phyloP scores from a whole-genome alignment of 2,329 filamentous ascomycete genomes.

The Ophiostoma ulmi region DNA sequence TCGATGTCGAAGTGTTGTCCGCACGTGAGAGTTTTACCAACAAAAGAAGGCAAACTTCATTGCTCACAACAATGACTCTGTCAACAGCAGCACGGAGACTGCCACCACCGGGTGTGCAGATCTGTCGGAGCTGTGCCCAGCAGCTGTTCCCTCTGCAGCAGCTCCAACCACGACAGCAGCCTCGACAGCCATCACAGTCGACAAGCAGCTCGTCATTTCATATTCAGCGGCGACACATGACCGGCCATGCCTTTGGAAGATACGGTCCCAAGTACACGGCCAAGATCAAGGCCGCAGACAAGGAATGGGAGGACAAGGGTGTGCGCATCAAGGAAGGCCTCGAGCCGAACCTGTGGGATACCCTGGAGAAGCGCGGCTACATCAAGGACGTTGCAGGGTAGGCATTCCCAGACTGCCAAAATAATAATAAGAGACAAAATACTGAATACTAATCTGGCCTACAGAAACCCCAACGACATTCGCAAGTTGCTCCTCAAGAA shows the following conservation, averaged over 20 bases:
- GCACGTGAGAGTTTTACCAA: neutral
- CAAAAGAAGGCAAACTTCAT: neutral
- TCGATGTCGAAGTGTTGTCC: neutral
- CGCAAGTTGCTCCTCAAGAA: slow-evolving; percentile 59
- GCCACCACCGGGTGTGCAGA: slow-evolving; percentile 13
- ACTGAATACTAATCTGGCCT: neutral
- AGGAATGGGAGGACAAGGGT: slow-evolving; percentile 47
- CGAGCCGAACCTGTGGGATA: slow-evolving; percentile 51
- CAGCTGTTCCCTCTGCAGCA: slow-evolving; percentile 19
- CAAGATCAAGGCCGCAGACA: slow-evolving; percentile 41
- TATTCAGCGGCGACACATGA: slow-evolving; percentile 21
- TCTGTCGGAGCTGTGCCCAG: slow-evolving; percentile 25
- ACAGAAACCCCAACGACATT: slow-evolving; percentile 40
- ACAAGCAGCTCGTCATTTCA: neutral
- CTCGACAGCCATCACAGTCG: neutral
- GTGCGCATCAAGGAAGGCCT: slow-evolving; percentile 47
- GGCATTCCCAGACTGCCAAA: slow-evolving; percentile 30
- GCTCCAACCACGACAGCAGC: neutral
- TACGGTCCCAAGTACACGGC: slow-evolving; percentile 37
- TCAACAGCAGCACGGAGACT: slow-evolving; percentile 19
- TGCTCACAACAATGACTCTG: slow-evolving; percentile 19
- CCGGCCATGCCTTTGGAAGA: slow-evolving; percentile 25
- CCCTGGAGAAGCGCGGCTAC: slow-evolving; percentile 66
- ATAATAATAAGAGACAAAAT: neutral
- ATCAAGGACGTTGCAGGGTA: slow-evolving; percentile 72